Conservation (phyloP, 768 basidiomycete genomes). For the Russula dissimulans region DNA sequence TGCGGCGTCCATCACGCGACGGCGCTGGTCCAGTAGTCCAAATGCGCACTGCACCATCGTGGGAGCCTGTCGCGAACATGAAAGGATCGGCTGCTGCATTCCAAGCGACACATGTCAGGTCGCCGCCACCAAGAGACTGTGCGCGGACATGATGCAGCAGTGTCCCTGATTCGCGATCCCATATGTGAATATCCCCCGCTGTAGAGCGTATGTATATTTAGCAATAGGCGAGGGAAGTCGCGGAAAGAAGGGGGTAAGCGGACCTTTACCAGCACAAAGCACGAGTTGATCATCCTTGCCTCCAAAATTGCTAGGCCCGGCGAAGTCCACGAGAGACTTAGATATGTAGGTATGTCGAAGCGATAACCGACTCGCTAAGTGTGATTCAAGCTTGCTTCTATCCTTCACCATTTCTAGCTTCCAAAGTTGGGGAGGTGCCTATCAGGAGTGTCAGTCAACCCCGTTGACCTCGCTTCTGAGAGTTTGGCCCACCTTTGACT, state of each 20-base stretch:
- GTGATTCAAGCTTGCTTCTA: conserved; percentile 31
- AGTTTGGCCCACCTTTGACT: conserved; percentile 46
- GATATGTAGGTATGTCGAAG: conserved; percentile 68
- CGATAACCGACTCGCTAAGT: conserved; percentile 22
- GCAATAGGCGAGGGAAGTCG: not conserved
- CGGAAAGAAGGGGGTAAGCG: conserved; percentile 7
- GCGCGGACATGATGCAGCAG: conserved; percentile 62
- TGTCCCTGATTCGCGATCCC: conserved; percentile 74
- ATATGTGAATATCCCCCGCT: conserved; percentile 80
- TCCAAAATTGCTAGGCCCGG: conserved; percentile 76
- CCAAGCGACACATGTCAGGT: conserved; percentile 76
- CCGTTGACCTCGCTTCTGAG: not conserved
- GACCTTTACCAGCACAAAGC: conserved; percentile 69
- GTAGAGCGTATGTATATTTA: not conserved
- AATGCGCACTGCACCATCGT: conserved; percentile 66
- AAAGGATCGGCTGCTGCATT: conserved; percentile 58
- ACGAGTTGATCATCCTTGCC: conserved; percentile 73
- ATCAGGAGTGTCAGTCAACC: not conserved
- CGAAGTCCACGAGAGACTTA: conserved; percentile 58
- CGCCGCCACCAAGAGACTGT: conserved; percentile 50
- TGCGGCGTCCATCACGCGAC: not conserved
- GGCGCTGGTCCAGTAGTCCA: conserved; percentile 44
- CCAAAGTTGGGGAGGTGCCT: conserved; percentile 77
- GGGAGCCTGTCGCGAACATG: conserved; percentile 66
- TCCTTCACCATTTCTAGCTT: conserved; percentile 58